phyloP scores from a whole-genome alignment of 108 stramenopile genomes.

The Cyclostephanos invisitatus region DNA sequence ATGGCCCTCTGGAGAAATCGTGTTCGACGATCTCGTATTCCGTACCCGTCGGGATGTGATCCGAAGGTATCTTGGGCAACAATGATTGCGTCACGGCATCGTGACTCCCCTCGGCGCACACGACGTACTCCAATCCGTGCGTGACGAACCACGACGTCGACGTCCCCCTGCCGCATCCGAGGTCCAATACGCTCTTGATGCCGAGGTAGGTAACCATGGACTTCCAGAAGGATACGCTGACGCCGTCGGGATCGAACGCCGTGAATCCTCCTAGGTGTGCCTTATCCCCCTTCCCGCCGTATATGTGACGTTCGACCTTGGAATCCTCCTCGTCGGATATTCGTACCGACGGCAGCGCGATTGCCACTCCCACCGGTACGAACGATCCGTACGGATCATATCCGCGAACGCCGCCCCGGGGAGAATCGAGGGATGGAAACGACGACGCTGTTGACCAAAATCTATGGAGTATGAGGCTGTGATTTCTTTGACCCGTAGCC shows the following conservation, averaged over 20 bases:
- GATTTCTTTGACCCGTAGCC: no score
- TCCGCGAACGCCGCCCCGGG: neutral
- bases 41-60: constrained; percentile 18
- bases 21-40: constrained; percentile 47
- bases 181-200: constrained; percentile 68
- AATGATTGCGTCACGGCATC: constrained; percentile 65
- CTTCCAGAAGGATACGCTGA: constrained; percentile 53
- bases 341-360: constrained; percentile 42
- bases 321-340: constrained; percentile 33
- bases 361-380: constrained; percentile 42
- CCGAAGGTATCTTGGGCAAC: constrained; percentile 44
- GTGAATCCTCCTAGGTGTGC: constrained; percentile 80
- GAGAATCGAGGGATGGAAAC: no score
- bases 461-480: no score
- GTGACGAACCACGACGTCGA: constrained; percentile 61
- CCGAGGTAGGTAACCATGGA: constrained; percentile 50
- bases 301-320: constrained; percentile 44
- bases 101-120: constrained; percentile 55
- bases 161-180: constrained; percentile 78
- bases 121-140: constrained; percentile 49
- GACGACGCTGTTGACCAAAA: no score
- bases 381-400: constrained; percentile 7
- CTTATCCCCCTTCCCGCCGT: constrained; percentile 75
- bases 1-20: constrained; percentile 78
- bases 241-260: constrained; percentile 53